Conservation (phyloP, 2,329 filamentous ascomycete species). For the Cladophialophora yegresii region DNA sequence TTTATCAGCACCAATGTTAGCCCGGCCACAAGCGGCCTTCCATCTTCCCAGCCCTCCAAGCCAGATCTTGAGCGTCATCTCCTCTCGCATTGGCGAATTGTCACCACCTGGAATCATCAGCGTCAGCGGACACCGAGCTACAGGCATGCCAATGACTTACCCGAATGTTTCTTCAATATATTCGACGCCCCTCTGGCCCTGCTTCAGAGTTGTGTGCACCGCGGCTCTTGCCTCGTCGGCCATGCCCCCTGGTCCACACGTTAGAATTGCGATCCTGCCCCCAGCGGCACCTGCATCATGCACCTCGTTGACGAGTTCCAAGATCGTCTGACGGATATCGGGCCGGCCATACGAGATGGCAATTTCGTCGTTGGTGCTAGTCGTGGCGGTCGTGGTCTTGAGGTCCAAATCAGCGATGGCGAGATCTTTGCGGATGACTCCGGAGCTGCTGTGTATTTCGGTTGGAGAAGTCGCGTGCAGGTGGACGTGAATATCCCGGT, state of each 20-base stretch:
- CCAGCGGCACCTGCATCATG: constrained; percentile 37
- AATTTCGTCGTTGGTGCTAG: constrained; percentile 22
- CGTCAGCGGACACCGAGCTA: not conserved
- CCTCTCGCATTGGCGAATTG: not conserved
- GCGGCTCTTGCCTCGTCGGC: constrained; percentile 49
- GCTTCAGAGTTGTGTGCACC: constrained; percentile 43
- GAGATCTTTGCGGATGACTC: not conserved
- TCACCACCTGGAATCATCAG: not conserved
- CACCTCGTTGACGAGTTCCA: constrained; percentile 41
- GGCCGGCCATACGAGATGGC: constrained; percentile 44
- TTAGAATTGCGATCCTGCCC: constrained; percentile 44
- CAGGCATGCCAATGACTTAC: constrained; percentile 29
- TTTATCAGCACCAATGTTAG: not conserved
- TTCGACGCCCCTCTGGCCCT: constrained; percentile 42
- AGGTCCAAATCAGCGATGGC: not conserved
- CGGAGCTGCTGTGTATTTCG: not conserved
- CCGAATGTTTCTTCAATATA: constrained; percentile 54
- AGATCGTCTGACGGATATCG: constrained; percentile 42
- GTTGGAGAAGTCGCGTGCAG: constrained; percentile 39
- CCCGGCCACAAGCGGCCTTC: not conserved
- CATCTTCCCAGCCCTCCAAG: not conserved
- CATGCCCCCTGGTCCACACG: constrained; percentile 51
- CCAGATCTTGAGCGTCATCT: not conserved
- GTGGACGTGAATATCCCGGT: constrained; percentile 40
- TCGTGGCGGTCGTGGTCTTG: constrained; percentile 19